Base-by-base conservation (phyloP, 495 filamentous ascomycete species). In the Annulohypoxylon nitens region DNA sequence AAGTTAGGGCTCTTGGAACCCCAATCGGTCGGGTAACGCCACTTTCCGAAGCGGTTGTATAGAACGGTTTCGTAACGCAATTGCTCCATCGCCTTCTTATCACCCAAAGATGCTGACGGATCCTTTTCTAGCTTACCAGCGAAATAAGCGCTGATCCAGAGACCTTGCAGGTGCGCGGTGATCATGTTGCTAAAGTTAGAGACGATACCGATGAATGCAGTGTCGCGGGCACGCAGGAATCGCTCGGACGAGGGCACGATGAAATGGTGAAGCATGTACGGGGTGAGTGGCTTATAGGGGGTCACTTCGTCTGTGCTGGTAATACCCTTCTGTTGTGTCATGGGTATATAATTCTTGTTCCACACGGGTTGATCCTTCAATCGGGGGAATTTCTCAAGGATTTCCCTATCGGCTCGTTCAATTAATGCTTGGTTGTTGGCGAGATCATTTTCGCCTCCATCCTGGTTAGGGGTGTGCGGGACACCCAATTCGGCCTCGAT, bases 91-190 rank as follows among this genome's bases (percentile, higher is more conserved):
- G 78, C 78, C 20, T 50, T 47, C 47, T 71, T 41, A 63, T 76
- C 69, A 18, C 75, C 69, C 10, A 73, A 53, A 4, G 69, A 67
- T 1, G 51, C 37, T 12, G 74, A 71, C 7, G 77, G 77, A 16
- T 78, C 75, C 8, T 30, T 41, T 9, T 61, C 67, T 1, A 84
- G 69, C 53, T 85, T 73, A 33, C 84, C 83, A 48, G 80, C 72
- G 37, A 88, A 82, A 73, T 86, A 94, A 0, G 91, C 91, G 16
- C 85, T 81, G 36, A 92, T 87, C 93, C 92, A 96, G 9, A 95
- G 81, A 1, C 88, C 90, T 69, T 94, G 91, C 3, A 87, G 78
- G 60, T 94, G 90, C 1, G 91, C 88, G 4, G 89, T 80, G 12
- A 90, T 75, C 11, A 86, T 78, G n/a, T 89, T 90, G 70, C 86